Percentiles rank a stretch among this genome's conserved stretches.
phyloP scores from a whole-genome alignment of 169 alveolate species.

The Babesia gibsoni region DNA sequence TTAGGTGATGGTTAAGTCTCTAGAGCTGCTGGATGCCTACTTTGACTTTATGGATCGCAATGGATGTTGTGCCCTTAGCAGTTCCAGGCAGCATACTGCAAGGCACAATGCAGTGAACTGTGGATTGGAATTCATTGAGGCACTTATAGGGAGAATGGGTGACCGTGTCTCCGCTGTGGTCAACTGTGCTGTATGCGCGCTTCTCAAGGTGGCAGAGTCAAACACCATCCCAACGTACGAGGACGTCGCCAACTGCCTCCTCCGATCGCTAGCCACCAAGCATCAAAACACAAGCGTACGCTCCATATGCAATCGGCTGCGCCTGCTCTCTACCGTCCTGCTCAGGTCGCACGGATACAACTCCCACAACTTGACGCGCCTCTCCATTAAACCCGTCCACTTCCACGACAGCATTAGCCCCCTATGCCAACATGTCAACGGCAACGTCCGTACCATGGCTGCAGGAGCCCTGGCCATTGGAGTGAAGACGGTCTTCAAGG shows the following conservation, averaged over 20 bases:
- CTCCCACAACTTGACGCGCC: conserved; percentile 9
- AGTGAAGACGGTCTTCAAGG: conserved; percentile 4
- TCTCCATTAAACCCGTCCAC: not conserved
- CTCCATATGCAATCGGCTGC: conserved; percentile 34
- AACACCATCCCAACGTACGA: conserved; percentile 24
- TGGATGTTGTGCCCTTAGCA: not conserved
- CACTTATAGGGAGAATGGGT: conserved; percentile 1
- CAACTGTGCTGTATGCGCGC: conserved; percentile 29
- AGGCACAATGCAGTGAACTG: not conserved
- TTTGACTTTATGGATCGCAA: conserved; percentile 27
- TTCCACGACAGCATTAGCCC: conserved; percentile 14
- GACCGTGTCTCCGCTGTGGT: conserved; percentile 40
- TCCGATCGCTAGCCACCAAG: conserved; percentile 9
- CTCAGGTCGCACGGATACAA: conserved; percentile 29
- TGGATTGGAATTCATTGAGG: conserved; percentile 7
- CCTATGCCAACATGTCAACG: conserved; percentile 18
- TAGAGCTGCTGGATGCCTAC: conserved; percentile 25
- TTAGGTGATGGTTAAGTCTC: conserved; percentile 21
- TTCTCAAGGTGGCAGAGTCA: conserved; percentile 31
- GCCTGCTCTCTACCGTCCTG: conserved; percentile 9
- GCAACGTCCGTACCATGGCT: conserved; percentile 26
- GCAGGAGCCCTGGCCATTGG: conserved; percentile 11
- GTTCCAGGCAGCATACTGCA: not conserved
- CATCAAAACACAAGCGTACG: conserved; percentile 4
- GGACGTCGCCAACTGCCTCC: conserved; percentile 1